A percentile compares a stretch with the other conserved stretches of the same genome.
phyloP scores from a whole-genome alignment of 257 asterid genomes.

The Nicotiana otophora region DNA sequence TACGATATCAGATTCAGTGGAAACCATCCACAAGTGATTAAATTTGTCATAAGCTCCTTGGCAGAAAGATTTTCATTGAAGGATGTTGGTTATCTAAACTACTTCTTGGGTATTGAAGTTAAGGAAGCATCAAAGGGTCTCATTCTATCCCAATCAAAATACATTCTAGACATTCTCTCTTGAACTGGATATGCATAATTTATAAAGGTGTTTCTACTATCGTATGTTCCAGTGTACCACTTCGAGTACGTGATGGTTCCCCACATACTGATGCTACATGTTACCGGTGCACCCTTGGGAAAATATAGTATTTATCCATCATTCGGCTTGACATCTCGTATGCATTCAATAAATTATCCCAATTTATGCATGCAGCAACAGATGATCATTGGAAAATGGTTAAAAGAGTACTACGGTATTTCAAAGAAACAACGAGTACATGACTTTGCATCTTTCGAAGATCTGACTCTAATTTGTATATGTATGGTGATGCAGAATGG shows the following conservation, averaged over 20 bases:
- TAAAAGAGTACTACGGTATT: too few species aligned
- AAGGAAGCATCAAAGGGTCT: background rate
- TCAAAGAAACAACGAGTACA: too few species aligned
- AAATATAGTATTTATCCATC: too few species aligned
- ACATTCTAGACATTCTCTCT: background rate
- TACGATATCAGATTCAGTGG: background rate
- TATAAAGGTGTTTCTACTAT: background rate
- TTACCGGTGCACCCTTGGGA: background rate
- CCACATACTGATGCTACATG: background rate
- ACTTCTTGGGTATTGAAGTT: background rate
- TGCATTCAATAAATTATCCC: background rate
- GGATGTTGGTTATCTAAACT: background rate
- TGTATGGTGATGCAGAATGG: too few species aligned
- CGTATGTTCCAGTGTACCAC: background rate
- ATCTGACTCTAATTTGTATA: too few species aligned
- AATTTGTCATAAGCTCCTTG: background rate
- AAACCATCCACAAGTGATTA: background rate
- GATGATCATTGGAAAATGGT: background rate
- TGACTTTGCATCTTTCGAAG: too few species aligned
- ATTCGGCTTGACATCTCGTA: background rate
- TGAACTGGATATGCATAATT: background rate
- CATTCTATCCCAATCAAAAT: background rate
- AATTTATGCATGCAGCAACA: background rate
- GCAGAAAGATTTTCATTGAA: background rate
- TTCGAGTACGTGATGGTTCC: background rate